Evolutionary conservation across 345 rosid genomes (phyloP), one percentile per base, ranked within the genome.

Genomic region (Sisymbrium altissimum): DNA sequence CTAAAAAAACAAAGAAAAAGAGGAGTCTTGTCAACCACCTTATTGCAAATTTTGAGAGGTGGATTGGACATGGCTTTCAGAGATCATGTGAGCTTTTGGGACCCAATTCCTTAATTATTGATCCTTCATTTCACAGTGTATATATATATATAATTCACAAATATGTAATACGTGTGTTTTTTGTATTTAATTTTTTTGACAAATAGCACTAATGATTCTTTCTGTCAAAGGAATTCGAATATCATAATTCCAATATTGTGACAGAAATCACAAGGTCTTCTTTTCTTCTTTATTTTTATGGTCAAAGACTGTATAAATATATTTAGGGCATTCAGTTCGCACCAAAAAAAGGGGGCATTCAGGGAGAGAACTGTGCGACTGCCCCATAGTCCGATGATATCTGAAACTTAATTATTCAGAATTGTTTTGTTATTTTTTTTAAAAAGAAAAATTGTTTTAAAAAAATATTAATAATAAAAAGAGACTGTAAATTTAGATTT

Each of bases 21-120:
- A 23, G 53, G 23, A 70, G 81, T 65, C 66, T 54, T 33, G 36
- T 71, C 29, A 66, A 57, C 63, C 64, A 76, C 36, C 56, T 53
- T 76, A 63, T 76, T 76, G 75, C 69, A 75, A 63, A 32, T 36
- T 76, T 68, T 78, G 82, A 81, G 83, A 71, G 70, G 76, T 81
- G 76, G 81, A 81, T 79, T 85, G 81, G 83, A 83, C 84, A 73
- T 17, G 76, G 77, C 80, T 72, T 44, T 64, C 71, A 43, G 55
- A 18, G 53, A 55, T 44, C 86, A 81, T 81, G 87, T 86, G 87
- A 82, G 53, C 40, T 59, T 65, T 50, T 78, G 64, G 81, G 79
- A 39, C 73, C 83, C 91, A 84, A 77, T 53, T 15, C 8, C 73
- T 66, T 78, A 50, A 65, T 75, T 43, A 63, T 53, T 50, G 61